Evolutionary conservation across 2,329 filamentous ascomycete genomes (phyloP), one percentile per base, ranked within the genome.

Genomic region (Fusarium ambrosium): DNA sequence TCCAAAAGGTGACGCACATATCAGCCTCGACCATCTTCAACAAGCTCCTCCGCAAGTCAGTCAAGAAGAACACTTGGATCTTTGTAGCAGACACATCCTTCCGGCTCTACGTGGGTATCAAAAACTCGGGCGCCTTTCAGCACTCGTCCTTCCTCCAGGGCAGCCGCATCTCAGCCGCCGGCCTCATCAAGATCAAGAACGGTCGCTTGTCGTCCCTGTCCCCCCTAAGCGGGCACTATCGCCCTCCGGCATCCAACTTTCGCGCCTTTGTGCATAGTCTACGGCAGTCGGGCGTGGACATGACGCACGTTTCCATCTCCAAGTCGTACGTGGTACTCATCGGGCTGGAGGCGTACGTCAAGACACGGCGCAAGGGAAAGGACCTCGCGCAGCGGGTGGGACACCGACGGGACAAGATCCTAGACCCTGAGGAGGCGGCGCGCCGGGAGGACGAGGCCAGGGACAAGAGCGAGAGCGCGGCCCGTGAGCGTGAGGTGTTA

Each of bases 61-160:
- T 95, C 43, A 93, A 92, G 82, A 95, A 95, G 72, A 95, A 96
- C 79, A 97, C 94, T 6, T 98, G 95, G 95, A 97, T 98, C 74
- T 98, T 97, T 78, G 95, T 95, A 9, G 93, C 93, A 27, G 95
- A 98, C 82, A 96, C 94, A 1, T 92, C 90, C 1, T 97, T 95
- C 81, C 91, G 94, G 1, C 86, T 98, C 0, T 98, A 97, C 81
- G 91, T 98, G 37, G 95, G 95, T 58, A 97, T 98, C 85, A 98
- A 98, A 80, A 91, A 94, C 81, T 93, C 92, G 5, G 95, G 95
- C 13, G 91, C 93, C 6, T 98, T 98, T 79, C 95, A 98, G 79
- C 95, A 98, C 82, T 95, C 93, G 14, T 97, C 94, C 0, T 98
- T 98, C 79, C 87, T 98, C 2, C 93, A 95, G 71, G 95, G 95